Base-by-base conservation (phyloP, 306 rosid genomes). In the Quercus mongolica region DNA sequence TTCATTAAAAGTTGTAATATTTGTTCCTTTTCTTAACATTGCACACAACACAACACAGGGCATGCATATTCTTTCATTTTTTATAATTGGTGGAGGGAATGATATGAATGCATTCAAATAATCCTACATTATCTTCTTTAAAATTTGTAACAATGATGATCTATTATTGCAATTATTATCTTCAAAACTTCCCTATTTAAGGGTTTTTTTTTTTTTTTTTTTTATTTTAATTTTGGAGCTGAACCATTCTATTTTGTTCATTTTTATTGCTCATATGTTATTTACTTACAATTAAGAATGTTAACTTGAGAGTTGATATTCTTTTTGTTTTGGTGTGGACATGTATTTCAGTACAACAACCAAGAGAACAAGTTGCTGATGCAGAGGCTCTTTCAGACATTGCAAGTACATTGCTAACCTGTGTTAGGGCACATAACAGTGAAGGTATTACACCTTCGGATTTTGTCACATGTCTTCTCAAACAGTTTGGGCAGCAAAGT, bases 291-390 rank as follows among this genome's bases (percentile, higher is more conserved):
- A 3, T 41, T 20, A 8, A 61, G 31, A 61, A 61, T 61, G 18
- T 9, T 31, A 25, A 61, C 68, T 61, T 61, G 12, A 3, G 14
- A 25, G 25, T 59, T 59, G 65, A 59, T 59, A 3, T 23, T 26
- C 0, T 18, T 15, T 17, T 49, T 26, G 19, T 5, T 62, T 26
- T 62, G 46, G 46, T 62, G 15, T 21, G 35, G 69, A 62, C 46
- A 38, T 62, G 31, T 62, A 15, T 62, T 26, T 62, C 69, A 62
- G 69, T 26, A 62, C 41, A 62, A 14, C 28, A 62, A 62, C 69
- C 69, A 26, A 62, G 69, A 62, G 69, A 62, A 28, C 69, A 62
- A 62, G 20, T 62, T 25, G 69, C 69, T 62, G 69, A 62, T 62
- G 41, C 41, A 13, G 38, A 62, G 20, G 69, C 69, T 26, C 69